These are phyloP conservation scores for Dioszegia crocea DNA, from an alignment of 768 basidiomycete genomes.

Conservation along the genomic window DNA sequence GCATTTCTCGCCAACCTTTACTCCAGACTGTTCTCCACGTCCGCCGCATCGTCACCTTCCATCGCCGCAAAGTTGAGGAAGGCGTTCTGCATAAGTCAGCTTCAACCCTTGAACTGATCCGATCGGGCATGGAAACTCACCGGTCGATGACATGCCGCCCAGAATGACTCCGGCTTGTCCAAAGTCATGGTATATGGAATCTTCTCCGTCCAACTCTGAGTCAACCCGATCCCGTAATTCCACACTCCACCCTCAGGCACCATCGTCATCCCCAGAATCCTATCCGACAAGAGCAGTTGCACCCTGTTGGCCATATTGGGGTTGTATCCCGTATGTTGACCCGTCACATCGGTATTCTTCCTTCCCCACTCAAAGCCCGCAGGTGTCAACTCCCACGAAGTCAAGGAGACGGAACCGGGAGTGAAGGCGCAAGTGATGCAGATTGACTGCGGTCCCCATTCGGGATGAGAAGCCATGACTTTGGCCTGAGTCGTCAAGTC, in stretches of 20 bases:
- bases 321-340: slow-evolving; percentile 70
- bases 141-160: slow-evolving; percentile 92
- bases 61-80: slow-evolving; percentile 94
- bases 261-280: slow-evolving; percentile 90
- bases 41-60: slow-evolving; percentile 87
- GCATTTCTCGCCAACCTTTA: no score
- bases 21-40: slow-evolving; percentile 91
- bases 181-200: slow-evolving; percentile 76
- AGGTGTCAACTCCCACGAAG: slow-evolving; percentile 82
- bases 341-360: slow-evolving; percentile 81
- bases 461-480: slow-evolving; percentile 92
- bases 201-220: slow-evolving; percentile 81
- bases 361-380: slow-evolving; percentile 97
- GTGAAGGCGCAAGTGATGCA: slow-evolving; percentile 95
- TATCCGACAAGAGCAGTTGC: slow-evolving; percentile 80
- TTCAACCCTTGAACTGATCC: neutral
- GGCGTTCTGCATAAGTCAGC: slow-evolving; percentile 52
- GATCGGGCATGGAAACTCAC: slow-evolving; percentile 49
- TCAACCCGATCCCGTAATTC: slow-evolving; percentile 94
- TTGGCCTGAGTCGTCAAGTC: slow-evolving; percentile 94
- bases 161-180: slow-evolving; percentile 91
- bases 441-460: slow-evolving; percentile 90
- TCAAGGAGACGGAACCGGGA: slow-evolving; percentile 92
- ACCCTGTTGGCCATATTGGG: slow-evolving; percentile 98
- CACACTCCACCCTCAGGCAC: slow-evolving; percentile 91